A percentile compares a stretch with the other conserved stretches of the same genome.
These are phyloP conservation scores for Phytophthora lateralis DNA, from an alignment of 352 stramenopile species.

Conservation along the genomic window DNA sequence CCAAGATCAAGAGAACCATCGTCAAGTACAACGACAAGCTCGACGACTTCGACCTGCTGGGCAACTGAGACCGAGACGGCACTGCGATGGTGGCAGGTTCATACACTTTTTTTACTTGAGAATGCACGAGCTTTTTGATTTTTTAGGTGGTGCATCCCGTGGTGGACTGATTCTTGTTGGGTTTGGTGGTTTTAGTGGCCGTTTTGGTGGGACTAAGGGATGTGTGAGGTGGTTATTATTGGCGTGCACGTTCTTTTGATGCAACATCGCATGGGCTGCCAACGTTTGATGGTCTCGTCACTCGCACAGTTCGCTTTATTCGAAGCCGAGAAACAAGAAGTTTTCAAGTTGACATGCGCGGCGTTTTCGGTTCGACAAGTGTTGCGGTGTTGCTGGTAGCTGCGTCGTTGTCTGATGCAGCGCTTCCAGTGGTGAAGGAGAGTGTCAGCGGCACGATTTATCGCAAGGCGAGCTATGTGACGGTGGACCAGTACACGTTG, in stretches of 20 bases:
- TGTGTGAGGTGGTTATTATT: conserved; percentile 5
- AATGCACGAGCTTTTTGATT: conserved; percentile 24
- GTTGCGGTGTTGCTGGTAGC: conserved; percentile 13
- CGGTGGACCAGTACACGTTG: conserved; percentile 68
- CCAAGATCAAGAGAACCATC: conserved; percentile 97
- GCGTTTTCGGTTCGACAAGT: conserved; percentile 16
- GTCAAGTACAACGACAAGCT: conserved; percentile 99
- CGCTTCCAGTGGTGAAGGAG: conserved; percentile 44
- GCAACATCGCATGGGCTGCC: conserved; percentile 4
- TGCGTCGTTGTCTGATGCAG: conserved; percentile 18
- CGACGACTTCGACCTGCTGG: conserved; percentile 99
- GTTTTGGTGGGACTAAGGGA: conserved; percentile 13
- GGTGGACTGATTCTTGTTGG: neutral
- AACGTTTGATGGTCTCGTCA: conserved; percentile 3
- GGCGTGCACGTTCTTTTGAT: conserved; percentile 1
- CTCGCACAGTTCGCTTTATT: conserved; percentile 9
- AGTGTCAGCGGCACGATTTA: conserved; percentile 63
- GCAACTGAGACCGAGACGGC: conserved; percentile 75
- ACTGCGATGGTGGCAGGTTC: conserved; percentile 1
- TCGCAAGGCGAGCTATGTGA: conserved; percentile 48
- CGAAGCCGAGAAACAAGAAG: neutral
- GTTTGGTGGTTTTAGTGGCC: conserved; percentile 1
- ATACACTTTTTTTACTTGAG: conserved; percentile 14
- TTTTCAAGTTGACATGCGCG: conserved; percentile 18
- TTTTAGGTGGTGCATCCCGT: neutral